These are phyloP conservation scores for Allium fistulosum DNA, from an alignment of 106 monocot genomes.

Conservation along the genomic window DNA sequence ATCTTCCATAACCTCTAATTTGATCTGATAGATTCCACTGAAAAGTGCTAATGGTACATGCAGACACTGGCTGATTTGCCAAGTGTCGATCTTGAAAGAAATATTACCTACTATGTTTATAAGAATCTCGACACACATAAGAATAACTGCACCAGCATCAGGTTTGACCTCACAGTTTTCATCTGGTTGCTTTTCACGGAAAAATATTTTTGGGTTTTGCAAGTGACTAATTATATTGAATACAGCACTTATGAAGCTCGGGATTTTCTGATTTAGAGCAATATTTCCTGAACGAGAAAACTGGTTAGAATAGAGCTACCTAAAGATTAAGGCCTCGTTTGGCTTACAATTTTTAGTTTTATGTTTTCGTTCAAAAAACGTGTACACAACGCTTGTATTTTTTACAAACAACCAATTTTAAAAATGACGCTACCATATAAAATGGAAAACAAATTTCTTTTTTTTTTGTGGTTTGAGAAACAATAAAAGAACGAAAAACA, in stretches of 20 bases:
- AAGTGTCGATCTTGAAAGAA: slow-evolving; percentile 47
- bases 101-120: slow-evolving; percentile 52
- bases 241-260: slow-evolving; percentile 45
- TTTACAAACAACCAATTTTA: too few species aligned
- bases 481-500: too few species aligned
- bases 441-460: too few species aligned
- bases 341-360: too few species aligned
- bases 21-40: slow-evolving; percentile 35
- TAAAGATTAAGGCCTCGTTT: too few species aligned
- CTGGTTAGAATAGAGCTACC: slow-evolving; percentile 8
- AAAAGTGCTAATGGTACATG: slow-evolving; percentile 64
- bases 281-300: slow-evolving; percentile 42
- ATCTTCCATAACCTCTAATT: slow-evolving; percentile 1
- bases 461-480: too few species aligned
- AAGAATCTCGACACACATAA: slow-evolving; percentile 86
- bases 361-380: too few species aligned
- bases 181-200: slow-evolving; percentile 12
- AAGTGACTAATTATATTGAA: slow-evolving; percentile 84
- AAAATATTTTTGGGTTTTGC: slow-evolving; percentile 53
- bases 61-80: slow-evolving; percentile 58
- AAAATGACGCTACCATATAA: too few species aligned
- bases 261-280: slow-evolving; percentile 36
- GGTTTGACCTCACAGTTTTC: slow-evolving; percentile 26
- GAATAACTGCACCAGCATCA: slow-evolving; percentile 66
- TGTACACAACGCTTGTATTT: too few species aligned